Percentiles rank a stretch among this genome's conserved stretches.
Conservation (phyloP, 176 grass and related monocot genomes). For the Bolboschoenus planiculmis region DNA sequence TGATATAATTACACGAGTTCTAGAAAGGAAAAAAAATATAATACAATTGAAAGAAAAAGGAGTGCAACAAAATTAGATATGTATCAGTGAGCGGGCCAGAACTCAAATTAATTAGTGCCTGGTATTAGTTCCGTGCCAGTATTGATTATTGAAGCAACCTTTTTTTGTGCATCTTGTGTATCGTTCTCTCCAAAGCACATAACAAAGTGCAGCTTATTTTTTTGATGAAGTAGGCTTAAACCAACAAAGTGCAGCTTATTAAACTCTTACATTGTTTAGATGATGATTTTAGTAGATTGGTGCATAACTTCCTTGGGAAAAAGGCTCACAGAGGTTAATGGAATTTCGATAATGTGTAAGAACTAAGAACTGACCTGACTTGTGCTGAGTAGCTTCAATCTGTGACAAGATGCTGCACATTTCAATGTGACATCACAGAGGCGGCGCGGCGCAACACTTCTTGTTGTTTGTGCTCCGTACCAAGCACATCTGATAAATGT, state of each 20-base stretch:
- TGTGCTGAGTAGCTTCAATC: not conserved
- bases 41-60: not conserved
- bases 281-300: too few species aligned
- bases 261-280: not conserved
- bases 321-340: not conserved
- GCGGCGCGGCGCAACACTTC: too few species aligned
- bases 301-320: not conserved
- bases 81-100: not conserved
- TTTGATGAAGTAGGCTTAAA: too few species aligned
- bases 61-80: not conserved
- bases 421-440: too few species aligned
- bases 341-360: not conserved
- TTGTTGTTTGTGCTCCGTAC: too few species aligned
- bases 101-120: not conserved
- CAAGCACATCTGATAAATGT: not conserved
- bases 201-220: not conserved
- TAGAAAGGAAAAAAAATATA: not conserved
- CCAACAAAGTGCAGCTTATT: not conserved
- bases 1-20: not conserved
- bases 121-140: not conserved
- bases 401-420: not conserved
- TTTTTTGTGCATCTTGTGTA: not conserved
- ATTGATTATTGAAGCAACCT: not conserved
- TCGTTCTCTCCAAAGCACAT: not conserved
- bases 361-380: not conserved